Base-by-base conservation (phyloP, 2,329 filamentous ascomycete species). In the Passalora sequoiae region DNA sequence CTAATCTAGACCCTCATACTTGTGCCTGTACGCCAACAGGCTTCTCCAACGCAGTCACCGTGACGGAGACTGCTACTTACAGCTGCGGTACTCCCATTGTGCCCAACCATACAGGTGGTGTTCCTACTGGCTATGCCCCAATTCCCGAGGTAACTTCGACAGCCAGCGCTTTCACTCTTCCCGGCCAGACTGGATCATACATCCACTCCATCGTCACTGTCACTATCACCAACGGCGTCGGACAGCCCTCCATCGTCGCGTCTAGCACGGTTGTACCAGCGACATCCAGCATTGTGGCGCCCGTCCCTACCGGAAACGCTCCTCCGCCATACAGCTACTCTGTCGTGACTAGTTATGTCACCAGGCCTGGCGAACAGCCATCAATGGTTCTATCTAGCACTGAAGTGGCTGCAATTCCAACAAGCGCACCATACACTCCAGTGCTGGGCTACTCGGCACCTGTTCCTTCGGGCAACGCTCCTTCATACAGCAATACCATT, bases 121-220 rank as follows among this genome's bases (percentile, higher is more conserved):
- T 17, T 2, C 44, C 50, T 22, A 44, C 50, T 33, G 45, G 45
- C n/a, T 48, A 53, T 25, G 46, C 36, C 1, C 37, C 41, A 28
- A 38, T 35, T 12, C 40, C 9, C 4, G 44, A 44, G 13, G 44
- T 40, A 31, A 38, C 44, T 13, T 42, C 25, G 30, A 43, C 41
- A 4, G 43, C 24, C 25, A 41, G 17, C 25, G 27, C 49, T 6
- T 51, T 51, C 33, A 48, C 45, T 21, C 20, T 51, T n/a, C 46
- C 49, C 36, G 39, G 46, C 30, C 40, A 44, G 19, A 16, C 41
- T 22, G 48, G 48, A 7, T 40, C 45, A 4, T 51, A 51, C 37
- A 46, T 40, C 28, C 38, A 46, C 21, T 48, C 49, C 17, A n/a
- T 46, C 32, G 45, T 51, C 20, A 51, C 49, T n/a, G 33, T 51